phyloP scores from a whole-genome alignment of 1,284 basidiomycete species.

The Melampsora abietis-canadensis region DNA sequence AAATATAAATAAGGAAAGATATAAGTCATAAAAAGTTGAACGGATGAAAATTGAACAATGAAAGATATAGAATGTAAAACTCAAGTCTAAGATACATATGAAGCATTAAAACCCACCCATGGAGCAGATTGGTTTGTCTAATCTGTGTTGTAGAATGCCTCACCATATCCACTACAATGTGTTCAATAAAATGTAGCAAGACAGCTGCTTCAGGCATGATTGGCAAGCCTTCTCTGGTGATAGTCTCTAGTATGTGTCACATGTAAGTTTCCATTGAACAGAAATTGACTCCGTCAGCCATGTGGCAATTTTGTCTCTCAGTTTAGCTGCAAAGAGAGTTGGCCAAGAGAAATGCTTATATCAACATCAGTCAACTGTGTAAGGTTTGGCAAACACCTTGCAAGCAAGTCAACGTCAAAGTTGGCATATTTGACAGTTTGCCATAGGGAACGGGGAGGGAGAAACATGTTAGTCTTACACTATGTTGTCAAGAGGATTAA shows the following conservation, averaged over 20 bases:
- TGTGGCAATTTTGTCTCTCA: slow-evolving; percentile 45
- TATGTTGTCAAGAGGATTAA: slow-evolving; percentile 78
- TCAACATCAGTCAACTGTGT: slow-evolving; percentile 48
- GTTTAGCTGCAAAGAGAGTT: slow-evolving; percentile 43
- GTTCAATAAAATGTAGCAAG: slow-evolving; percentile 69
- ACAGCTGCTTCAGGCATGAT: slow-evolving; percentile 75
- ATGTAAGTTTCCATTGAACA: slow-evolving; percentile 92
- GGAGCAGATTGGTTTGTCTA: not conserved
- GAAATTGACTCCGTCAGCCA: slow-evolving; percentile 68
- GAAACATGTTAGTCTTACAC: slow-evolving; percentile 60
- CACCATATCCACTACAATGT: slow-evolving; percentile 68
- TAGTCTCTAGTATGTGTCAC: slow-evolving; percentile 63
- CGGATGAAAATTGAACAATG: no score
- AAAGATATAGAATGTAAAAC: no score
- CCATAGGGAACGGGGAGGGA: not conserved
- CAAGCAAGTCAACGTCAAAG: no score
- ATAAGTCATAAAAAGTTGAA: no score
- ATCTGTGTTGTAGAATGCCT: slow-evolving; percentile 16
- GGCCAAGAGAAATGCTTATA: slow-evolving; percentile 44
- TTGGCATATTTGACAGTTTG: not conserved
- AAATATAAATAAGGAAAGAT: no score
- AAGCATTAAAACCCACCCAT: no score
- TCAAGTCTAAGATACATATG: no score
- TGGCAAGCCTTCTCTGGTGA: slow-evolving; percentile 71
- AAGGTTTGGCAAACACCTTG: not conserved